Evolutionary conservation across 2,329 filamentous ascomycete species (phyloP).

Genomic region (Neocatenulostroma microsporum): DNA sequence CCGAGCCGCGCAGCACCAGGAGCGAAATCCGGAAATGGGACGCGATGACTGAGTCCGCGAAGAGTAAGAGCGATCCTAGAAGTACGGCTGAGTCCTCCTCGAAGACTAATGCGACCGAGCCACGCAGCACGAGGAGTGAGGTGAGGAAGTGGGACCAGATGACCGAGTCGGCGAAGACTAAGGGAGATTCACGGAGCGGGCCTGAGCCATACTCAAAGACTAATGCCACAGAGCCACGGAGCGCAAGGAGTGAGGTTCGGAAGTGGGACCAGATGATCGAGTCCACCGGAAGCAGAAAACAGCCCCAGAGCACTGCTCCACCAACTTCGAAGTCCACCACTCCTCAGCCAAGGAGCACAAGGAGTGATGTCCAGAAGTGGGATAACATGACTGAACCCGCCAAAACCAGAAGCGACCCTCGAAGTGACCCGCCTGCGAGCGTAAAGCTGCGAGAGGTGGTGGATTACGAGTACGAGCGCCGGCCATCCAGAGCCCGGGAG

Average conservation of each 20-base stretch:
- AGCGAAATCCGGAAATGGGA: conserved; percentile 5
- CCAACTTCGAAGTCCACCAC: too few species aligned
- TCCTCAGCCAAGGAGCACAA: too few species aligned
- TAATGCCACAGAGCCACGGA: background rate
- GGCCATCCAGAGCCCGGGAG: background rate
- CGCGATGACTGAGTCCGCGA: background rate
- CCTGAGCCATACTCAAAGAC: background rate
- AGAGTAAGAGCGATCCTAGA: background rate
- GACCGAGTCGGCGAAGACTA: too few species aligned
- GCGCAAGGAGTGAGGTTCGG: conserved; percentile 1
- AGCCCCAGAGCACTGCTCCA: background rate
- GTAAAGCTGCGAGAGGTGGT: conserved; percentile 6
- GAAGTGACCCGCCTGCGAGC: conserved; percentile 3
- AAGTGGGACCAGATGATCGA: conserved; percentile 5
- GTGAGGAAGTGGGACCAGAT: background rate
- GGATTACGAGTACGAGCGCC: background rate
- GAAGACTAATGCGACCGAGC: too few species aligned
- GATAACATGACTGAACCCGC: too few species aligned
- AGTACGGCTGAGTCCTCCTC: too few species aligned
- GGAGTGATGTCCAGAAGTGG: too few species aligned
- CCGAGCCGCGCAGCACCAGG: background rate
- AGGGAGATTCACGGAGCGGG: background rate
- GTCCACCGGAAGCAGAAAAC: background rate
- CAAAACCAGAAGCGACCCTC: background rate
- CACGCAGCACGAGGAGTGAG: background rate